Evolutionary conservation across 441 rosid genomes (phyloP).

Genomic region (Viola pubescens): DNA sequence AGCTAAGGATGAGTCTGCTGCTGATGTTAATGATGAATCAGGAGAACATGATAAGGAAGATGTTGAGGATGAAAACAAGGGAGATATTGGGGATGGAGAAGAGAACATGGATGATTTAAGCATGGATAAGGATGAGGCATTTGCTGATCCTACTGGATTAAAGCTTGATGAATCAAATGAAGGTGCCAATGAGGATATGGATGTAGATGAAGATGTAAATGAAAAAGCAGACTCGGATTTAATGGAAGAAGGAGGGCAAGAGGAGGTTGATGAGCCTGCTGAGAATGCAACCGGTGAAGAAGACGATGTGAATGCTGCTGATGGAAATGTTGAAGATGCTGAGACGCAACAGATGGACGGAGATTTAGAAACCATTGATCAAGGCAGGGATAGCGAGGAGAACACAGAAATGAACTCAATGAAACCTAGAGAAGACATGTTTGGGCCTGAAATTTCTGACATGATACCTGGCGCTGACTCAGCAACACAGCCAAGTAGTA

Average conservation of each 20-base stretch:
- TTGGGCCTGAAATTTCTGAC: conserved; percentile 39
- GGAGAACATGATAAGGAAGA: conserved; percentile 39
- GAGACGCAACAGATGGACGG: conserved; percentile 37
- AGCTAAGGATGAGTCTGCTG: conserved; percentile 66
- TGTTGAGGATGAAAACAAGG: conserved; percentile 40
- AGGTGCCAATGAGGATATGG: conserved; percentile 43
- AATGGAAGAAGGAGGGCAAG: conserved; percentile 46
- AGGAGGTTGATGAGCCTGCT: conserved; percentile 39
- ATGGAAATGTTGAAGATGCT: conserved; percentile 42
- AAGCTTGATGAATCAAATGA: conserved; percentile 49
- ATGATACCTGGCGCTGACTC: conserved; percentile 41
- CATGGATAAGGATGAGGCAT: conserved; percentile 60
- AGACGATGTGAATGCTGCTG: conserved; percentile 31
- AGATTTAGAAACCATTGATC: conserved; percentile 37
- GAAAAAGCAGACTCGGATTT: conserved; percentile 38
- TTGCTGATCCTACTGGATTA: conserved; percentile 56
- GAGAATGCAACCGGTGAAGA: conserved; percentile 37
- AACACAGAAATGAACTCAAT: conserved; percentile 31
- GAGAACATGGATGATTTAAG: conserved; percentile 51
- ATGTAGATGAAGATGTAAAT: conserved; percentile 47
- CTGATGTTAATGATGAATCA: conserved; percentile 39
- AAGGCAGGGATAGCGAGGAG: conserved; percentile 32
- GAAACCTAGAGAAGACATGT: conserved; percentile 31
- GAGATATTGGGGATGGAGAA: conserved; percentile 40
- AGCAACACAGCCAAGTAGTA: conserved; percentile 49